Conservation (phyloP, 352 stramenopile genomes). For the Globisporangium mamillatum region DNA sequence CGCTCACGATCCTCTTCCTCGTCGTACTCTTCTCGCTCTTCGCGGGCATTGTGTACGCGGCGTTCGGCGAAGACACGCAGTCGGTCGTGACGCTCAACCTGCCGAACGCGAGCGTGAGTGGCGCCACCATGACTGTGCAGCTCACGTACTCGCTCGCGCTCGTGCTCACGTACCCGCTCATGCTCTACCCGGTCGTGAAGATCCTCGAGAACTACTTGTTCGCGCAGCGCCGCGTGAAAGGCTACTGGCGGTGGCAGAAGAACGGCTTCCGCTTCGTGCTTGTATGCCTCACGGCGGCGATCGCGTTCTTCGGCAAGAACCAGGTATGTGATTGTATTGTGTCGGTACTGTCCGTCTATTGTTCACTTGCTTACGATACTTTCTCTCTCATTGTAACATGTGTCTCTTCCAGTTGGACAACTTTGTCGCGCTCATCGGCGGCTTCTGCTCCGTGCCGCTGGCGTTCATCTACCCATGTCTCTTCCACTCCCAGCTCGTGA, state of each 20-base stretch:
- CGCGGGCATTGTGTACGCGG: slow-evolving; percentile 50
- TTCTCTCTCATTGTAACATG: background rate
- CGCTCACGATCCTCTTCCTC: slow-evolving; percentile 48
- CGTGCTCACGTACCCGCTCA: slow-evolving; percentile 69
- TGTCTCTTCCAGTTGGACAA: slow-evolving; percentile 37
- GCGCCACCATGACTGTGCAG: slow-evolving; percentile 62
- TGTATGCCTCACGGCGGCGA: slow-evolving; percentile 57
- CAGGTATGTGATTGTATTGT: slow-evolving; percentile 22
- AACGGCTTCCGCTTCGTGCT: slow-evolving; percentile 62
- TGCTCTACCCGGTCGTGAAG: slow-evolving; percentile 71
- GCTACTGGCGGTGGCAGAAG: slow-evolving; percentile 68
- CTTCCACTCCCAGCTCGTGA: slow-evolving; percentile 56
- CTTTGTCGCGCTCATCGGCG: slow-evolving; percentile 70
- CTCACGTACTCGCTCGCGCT: slow-evolving; percentile 63
- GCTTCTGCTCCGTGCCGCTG: slow-evolving; percentile 69
- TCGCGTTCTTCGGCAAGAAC: slow-evolving; percentile 63
- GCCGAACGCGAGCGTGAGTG: slow-evolving; percentile 43
- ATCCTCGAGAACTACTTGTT: slow-evolving; percentile 69
- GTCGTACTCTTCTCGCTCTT: slow-evolving; percentile 55
- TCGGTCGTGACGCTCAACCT: slow-evolving; percentile 64
- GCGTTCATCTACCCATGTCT: slow-evolving; percentile 73
- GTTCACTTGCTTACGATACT: slow-evolving; percentile 1
- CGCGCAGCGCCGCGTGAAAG: slow-evolving; percentile 35
- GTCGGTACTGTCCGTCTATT: background rate
- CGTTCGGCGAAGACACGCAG: slow-evolving; percentile 48